phyloP scores from a whole-genome alignment of 768 basidiomycete genomes.

The Amyloporia xantha region DNA sequence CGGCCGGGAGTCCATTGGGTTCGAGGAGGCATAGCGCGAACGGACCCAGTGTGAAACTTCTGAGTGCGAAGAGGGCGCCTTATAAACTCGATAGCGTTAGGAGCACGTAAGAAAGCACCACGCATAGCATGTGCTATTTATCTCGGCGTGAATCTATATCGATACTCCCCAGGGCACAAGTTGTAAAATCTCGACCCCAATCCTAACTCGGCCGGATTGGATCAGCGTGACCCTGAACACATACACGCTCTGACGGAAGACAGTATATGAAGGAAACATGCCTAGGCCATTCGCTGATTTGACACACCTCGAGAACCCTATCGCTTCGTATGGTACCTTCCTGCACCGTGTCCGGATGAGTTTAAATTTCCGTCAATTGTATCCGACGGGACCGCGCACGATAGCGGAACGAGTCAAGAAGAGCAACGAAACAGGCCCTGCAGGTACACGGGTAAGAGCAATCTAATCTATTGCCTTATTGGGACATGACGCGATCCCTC shows the following conservation, averaged over 20 bases:
- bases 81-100: conserved; percentile 11
- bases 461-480: conserved; percentile 6
- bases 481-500: background rate
- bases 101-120: conserved; percentile 16
- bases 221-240: background rate
- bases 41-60: conserved; percentile 8
- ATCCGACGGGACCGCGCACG: background rate
- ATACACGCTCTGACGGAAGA: background rate
- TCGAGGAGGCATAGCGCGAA: conserved; percentile 21
- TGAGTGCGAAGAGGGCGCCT: conserved; percentile 9
- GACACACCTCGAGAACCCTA: background rate
- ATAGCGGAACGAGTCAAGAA: too few relatives aligned
- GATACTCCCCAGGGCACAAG: background rate
- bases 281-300: background rate
- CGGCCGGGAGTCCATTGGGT: conserved; percentile 47
- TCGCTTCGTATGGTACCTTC: background rate
- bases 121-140: conserved; percentile 18
- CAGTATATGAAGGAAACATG: background rate
- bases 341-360: too few relatives aligned
- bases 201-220: conserved; percentile 2
- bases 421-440: too few relatives aligned
- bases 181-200: conserved; percentile 1
- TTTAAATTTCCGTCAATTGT: too few relatives aligned
- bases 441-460: too few relatives aligned
- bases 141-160: conserved; percentile 5